A percentile compares a stretch with the other conserved stretches of the same genome.
Conservation (phyloP, 306 rosid genomes). For the Herpetospermum pedunculosum region DNA sequence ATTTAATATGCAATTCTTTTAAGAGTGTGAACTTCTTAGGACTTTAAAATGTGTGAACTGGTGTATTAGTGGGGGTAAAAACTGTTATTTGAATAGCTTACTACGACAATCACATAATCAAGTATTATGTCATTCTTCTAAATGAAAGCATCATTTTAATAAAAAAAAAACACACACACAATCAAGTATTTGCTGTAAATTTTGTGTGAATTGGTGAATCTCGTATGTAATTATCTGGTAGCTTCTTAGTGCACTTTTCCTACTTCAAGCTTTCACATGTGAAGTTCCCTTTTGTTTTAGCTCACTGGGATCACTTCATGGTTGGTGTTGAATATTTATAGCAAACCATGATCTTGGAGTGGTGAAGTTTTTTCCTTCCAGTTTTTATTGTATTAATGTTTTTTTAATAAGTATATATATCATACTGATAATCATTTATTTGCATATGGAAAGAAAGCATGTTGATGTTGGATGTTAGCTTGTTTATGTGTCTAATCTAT, state of each 20-base stretch:
- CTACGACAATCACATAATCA: background rate
- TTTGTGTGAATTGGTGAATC: background rate
- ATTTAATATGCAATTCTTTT: background rate
- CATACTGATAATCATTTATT: background rate
- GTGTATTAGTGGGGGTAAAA: background rate
- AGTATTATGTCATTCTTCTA: background rate
- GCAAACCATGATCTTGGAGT: background rate
- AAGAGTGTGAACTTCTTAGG: background rate
- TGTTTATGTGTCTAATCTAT: background rate
- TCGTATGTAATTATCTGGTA: background rate
- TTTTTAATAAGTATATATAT: background rate
- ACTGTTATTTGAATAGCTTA: background rate
- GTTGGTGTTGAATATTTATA: background rate
- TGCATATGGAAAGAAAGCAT: background rate
- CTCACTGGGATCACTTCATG: background rate
- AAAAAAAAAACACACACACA: background rate
- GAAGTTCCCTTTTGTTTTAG: background rate
- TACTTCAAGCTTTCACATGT: background rate
- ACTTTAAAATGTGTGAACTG: background rate
- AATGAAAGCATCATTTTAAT: background rate
- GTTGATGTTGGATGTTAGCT: background rate
- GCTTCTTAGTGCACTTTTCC: background rate
- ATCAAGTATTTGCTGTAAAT: background rate
- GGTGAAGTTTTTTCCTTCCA: background rate
- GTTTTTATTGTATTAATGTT: background rate